Evolutionary conservation across 495 filamentous ascomycete species (phyloP), one percentile per base, ranked within the genome.

Genomic region (Tuber brumale): DNA sequence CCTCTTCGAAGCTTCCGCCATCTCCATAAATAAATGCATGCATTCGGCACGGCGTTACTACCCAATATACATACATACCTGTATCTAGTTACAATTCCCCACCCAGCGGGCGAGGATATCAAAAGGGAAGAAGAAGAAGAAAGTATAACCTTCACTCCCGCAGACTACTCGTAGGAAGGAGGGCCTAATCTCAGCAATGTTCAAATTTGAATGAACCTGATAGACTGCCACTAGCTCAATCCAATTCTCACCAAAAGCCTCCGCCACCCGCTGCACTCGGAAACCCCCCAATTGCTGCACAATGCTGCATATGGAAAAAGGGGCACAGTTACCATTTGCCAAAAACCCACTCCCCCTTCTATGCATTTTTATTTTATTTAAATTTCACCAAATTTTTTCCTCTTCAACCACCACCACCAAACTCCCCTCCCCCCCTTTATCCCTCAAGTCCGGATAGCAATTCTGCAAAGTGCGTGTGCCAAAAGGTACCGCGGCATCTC

Each of bases 401-500:
- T 43, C 69, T 77, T 75, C n/a, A 23, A 39, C 48, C 27, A 76
- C 51, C 14, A 72, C 44, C 35, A n/a, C n/a, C n/a, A n/a, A n/a
- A n/a, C n/a, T n/a, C n/a, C 2, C 41, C 46, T 41, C 7, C 44
- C 69, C n/a, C 42, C 37, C 39, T 31, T 66, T 46, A 70, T 79
- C 48, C 57, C 71, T 71, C 69, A 46, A 78, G 70, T 44, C 74
- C 46, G 69, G 31, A 78, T 73, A 69, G 43, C 70, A 74, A 51
- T 66, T 74, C 69, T 43, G 71, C 70, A 76, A 21, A 45, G 72
- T 48, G 75, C 39, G 39, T 41, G 74, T 70, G 70, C 72, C 76
- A 71, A 80, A 79, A 80, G 77, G 78, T 80, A 80, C 77, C 76
- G 75, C 70, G 61, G 41, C 74, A 70, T 57, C 70, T 78, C 14